These are phyloP conservation scores for Coniella vitis DNA, from an alignment of 2,329 filamentous ascomycete genomes.

Conservation along the genomic window DNA sequence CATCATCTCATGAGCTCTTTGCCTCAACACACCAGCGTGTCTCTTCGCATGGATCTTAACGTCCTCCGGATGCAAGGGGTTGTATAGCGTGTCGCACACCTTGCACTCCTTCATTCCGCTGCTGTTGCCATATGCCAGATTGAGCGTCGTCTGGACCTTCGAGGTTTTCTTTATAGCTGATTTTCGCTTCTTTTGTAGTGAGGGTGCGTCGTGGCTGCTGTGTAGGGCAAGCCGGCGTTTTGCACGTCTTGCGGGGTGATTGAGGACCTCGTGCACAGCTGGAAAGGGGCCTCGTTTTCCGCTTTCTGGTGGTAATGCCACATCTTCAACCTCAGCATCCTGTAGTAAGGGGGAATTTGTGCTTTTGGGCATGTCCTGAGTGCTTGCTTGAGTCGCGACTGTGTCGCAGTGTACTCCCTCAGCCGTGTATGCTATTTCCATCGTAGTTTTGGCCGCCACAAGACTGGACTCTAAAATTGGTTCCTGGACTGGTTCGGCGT, in stretches of 20 bases:
- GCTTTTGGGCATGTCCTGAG: not conserved
- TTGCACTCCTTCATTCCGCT: slow-evolving; percentile 33
- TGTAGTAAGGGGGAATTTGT: too few species aligned
- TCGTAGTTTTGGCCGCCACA: not conserved
- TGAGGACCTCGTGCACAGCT: not conserved
- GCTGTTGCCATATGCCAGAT: slow-evolving; percentile 27
- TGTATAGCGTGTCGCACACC: slow-evolving; percentile 38
- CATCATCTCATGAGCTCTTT: not conserved
- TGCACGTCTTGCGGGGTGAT: not conserved
- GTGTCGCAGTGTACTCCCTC: too few species aligned
- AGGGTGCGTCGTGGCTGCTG: slow-evolving; percentile 6
- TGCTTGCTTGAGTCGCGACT: not conserved
- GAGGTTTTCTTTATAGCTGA: slow-evolving; percentile 19
- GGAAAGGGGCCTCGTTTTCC: not conserved
- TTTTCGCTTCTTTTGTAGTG: slow-evolving; percentile 13
- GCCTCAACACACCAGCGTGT: slow-evolving; percentile 25
- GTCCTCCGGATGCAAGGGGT: slow-evolving; percentile 37
- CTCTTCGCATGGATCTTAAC: slow-evolving; percentile 33
- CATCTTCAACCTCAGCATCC: too few species aligned
- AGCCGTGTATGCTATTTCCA: not conserved
- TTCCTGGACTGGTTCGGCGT: too few species aligned
- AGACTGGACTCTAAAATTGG: not conserved
- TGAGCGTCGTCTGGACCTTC: slow-evolving; percentile 35
- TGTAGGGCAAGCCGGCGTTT: slow-evolving; percentile 15
- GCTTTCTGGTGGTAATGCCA: too few species aligned